These are phyloP conservation scores for Colletotrichum eremochloae DNA, from an alignment of 2,329 filamentous ascomycete genomes.

Conservation along the genomic window DNA sequence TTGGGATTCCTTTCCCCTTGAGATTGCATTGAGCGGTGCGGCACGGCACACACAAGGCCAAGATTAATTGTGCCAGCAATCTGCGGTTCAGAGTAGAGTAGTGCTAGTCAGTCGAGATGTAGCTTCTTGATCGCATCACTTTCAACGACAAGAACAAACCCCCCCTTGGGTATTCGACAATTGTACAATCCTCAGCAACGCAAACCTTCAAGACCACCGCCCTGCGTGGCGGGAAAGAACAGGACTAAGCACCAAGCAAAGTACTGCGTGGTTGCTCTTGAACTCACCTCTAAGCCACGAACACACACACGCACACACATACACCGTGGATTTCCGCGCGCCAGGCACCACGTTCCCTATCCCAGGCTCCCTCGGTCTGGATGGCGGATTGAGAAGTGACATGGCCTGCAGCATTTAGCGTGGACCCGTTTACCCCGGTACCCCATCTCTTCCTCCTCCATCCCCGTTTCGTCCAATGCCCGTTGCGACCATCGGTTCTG, in stretches of 20 bases:
- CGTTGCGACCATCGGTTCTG: slow-evolving; percentile 32
- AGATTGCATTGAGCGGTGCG: not conserved
- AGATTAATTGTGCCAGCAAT: not conserved
- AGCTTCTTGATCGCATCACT: not conserved
- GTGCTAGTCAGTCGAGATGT: not conserved
- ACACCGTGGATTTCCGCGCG: slow-evolving; percentile 1
- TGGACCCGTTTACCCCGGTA: slow-evolving; percentile 19
- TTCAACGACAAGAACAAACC: too few species aligned
- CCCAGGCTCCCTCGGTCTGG: slow-evolving; percentile 11
- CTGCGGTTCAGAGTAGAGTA: not conserved
- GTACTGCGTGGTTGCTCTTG: not conserved
- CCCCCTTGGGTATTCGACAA: not conserved
- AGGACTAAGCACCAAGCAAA: not conserved
- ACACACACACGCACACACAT: not conserved
- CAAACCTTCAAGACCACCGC: not conserved
- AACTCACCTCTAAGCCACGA: not conserved
- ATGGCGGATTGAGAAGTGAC: slow-evolving; percentile 22
- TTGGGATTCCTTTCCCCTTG: not conserved
- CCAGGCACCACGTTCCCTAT: slow-evolving; percentile 8
- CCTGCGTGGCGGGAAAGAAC: not conserved
- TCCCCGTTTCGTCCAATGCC: slow-evolving; percentile 39
- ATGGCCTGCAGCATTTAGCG: slow-evolving; percentile 26
- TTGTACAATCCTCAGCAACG: not conserved
- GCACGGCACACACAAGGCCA: slow-evolving; percentile 4
- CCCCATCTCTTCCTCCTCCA: slow-evolving; percentile 23